Evolutionary conservation across 106 monocot species (phyloP).

Genomic region (Iris macrosiphon): DNA sequence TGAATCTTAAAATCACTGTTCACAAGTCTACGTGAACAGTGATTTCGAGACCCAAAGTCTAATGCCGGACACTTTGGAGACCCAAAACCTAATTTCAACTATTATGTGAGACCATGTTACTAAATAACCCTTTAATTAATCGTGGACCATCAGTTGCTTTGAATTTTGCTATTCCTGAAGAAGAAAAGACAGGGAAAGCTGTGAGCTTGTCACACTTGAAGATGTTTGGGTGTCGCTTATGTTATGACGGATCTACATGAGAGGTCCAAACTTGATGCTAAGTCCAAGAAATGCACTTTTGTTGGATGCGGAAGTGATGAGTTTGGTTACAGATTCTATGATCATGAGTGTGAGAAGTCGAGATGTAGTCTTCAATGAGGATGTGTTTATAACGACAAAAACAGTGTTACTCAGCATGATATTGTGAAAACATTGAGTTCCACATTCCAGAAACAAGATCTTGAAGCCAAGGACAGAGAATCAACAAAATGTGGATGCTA

Average conservation of each 20-base stretch:
- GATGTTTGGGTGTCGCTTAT: no score
- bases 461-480: not conserved
- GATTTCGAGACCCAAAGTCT: no score
- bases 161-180: not conserved
- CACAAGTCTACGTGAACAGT: no score
- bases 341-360: not conserved
- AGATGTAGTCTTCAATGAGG: not conserved
- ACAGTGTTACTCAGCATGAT: not conserved
- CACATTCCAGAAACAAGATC: not conserved
- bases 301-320: not conserved
- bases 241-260: no score
- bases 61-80: no score
- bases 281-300: constrained; percentile 1
- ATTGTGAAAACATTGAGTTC: not conserved
- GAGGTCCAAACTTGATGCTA: constrained; percentile 1
- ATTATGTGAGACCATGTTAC: no score
- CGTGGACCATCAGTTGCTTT: constrained; percentile 1
- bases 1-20: no score
- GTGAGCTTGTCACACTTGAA: no score
- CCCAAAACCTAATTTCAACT: no score
- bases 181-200: no score
- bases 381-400: not conserved
- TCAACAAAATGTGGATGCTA: not conserved
- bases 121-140: not conserved
- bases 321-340: not conserved